These are phyloP conservation scores for Pythium periplocum DNA, from an alignment of 352 stramenopile species.

Conservation along the genomic window DNA sequence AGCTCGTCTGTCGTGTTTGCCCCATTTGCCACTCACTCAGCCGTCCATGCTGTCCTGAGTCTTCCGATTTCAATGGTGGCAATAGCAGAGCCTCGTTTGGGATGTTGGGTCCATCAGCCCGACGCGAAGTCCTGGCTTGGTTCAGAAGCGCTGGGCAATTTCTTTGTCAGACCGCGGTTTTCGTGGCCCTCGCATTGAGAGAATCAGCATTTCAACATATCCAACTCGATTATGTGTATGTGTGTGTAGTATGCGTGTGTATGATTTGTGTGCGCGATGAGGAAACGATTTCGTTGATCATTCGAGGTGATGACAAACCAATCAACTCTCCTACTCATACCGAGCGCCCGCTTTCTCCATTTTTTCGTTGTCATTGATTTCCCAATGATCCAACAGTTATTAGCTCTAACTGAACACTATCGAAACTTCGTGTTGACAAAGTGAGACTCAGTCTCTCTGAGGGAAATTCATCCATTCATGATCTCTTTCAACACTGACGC, in stretches of 20 bases:
- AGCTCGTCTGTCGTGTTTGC: conserved; percentile 6
- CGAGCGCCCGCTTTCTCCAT: conserved; percentile 12
- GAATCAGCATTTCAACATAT: conserved; percentile 34
- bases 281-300: conserved; percentile 26
- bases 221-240: conserved; percentile 5
- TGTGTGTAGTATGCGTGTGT: conserved; percentile 8
- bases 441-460: conserved; percentile 20
- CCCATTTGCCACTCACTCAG: conserved; percentile 27
- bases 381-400: conserved; percentile 84
- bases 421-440: conserved; percentile 36
- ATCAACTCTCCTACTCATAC: conserved; percentile 34
- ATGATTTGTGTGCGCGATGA: conserved; percentile 20
- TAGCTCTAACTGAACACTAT: conserved; percentile 89
- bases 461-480: conserved; percentile 6
- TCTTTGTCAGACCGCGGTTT: conserved; percentile 26
- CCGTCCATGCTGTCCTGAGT: conserved; percentile 22
- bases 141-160: conserved; percentile 26
- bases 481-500: neutral
- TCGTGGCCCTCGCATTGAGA: conserved; percentile 25
- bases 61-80: conserved; percentile 25
- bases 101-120: conserved; percentile 33
- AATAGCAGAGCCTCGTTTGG: conserved; percentile 15
- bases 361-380: neutral
- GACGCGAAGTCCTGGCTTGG: conserved; percentile 19
- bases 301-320: conserved; percentile 26